Percentiles rank a stretch among this genome's conserved stretches.
These are phyloP conservation scores for Isabelozyma rhagii DNA, from an alignment of 805 yeast genomes.

Conservation along the genomic window DNA sequence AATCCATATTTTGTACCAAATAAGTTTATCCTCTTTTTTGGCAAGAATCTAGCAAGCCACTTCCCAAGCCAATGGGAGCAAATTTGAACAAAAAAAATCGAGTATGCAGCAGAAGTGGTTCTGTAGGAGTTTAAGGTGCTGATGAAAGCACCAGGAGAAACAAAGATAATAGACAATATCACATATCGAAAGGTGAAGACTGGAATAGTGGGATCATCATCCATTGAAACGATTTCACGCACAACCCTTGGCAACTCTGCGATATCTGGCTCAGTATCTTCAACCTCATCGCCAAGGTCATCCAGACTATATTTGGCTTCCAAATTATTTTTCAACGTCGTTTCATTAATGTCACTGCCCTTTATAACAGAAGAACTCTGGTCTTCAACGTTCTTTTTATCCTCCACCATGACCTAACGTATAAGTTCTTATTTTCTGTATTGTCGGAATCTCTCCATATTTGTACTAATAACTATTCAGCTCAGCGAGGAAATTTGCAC, in stretches of 20 bases:
- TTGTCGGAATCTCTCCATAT: too few relatives aligned
- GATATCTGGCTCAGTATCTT: conserved; percentile 11
- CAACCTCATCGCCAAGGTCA: not conserved
- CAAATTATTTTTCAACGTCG: too few relatives aligned
- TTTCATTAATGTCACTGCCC: not conserved
- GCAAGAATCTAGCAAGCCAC: conserved; percentile 39
- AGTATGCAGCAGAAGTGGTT: conserved; percentile 43
- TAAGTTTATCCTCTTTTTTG: conserved; percentile 18
- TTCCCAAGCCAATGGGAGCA: conserved; percentile 42
- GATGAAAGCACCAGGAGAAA: conserved; percentile 37
- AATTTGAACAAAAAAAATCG: conserved; percentile 47
- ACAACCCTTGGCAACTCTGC: conserved; percentile 21
- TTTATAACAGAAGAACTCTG: not conserved
- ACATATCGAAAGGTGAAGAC: conserved; percentile 30
- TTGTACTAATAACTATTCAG: too few relatives aligned
- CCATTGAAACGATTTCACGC: conserved; percentile 28
- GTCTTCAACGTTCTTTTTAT: not conserved
- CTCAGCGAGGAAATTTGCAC: too few relatives aligned
- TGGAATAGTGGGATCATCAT: conserved; percentile 29
- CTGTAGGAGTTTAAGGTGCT: conserved; percentile 35
- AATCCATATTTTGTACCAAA: conserved; percentile 6
- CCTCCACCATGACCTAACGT: not conserved
- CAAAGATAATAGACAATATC: conserved; percentile 23
- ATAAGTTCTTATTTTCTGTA: too few relatives aligned
- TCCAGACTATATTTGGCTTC: not conserved